Percentiles rank a stretch among this genome's conserved stretches.
Evolutionary conservation across 768 basidiomycete species (phyloP).

Genomic region (Boletus coccyginus): DNA sequence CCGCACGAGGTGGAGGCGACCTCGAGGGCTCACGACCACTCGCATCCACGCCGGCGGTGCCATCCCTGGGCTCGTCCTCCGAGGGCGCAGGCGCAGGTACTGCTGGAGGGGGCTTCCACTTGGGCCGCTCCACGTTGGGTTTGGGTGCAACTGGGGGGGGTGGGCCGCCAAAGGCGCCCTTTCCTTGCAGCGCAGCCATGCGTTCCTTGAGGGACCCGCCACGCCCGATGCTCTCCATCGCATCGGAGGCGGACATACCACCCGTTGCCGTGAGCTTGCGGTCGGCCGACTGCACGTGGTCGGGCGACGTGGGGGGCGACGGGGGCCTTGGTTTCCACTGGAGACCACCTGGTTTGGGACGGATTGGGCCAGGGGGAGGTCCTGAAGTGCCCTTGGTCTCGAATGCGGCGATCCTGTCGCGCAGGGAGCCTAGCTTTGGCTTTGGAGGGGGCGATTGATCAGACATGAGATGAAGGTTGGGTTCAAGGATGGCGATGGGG

Average conservation of each 20-base stretch:
- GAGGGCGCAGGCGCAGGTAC: conserved; percentile 37
- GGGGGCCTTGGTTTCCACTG: conserved; percentile 70
- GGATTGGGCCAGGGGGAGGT: conserved; percentile 32
- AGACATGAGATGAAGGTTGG: conserved; percentile 48
- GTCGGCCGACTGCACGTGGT: conserved; percentile 13
- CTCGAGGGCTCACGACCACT: conserved; percentile 28
- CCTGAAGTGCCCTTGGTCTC: conserved; percentile 53
- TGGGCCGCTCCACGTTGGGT: conserved; percentile 63
- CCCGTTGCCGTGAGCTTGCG: conserved; percentile 27
- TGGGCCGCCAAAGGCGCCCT: conserved; percentile 68
- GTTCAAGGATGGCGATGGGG: conserved; percentile 12
- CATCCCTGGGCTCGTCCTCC: conserved; percentile 43
- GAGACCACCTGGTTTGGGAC: conserved; percentile 60
- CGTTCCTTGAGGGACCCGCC: conserved; percentile 86
- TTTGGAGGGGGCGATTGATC: conserved; percentile 56
- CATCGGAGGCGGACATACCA: conserved; percentile 82
- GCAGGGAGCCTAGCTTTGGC: conserved; percentile 73
- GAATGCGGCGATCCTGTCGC: conserved; percentile 87
- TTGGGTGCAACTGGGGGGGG: conserved; percentile 48
- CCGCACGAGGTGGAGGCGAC: conserved; percentile 35
- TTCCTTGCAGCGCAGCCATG: conserved; percentile 91
- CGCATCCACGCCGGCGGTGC: conserved; percentile 9
- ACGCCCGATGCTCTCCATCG: conserved; percentile 79
- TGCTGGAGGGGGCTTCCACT: conserved; percentile 81
- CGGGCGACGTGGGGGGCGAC: conserved; percentile 40